Base-by-base conservation (phyloP, 805 yeast species). In the Kregervanrija fluxuum region DNA sequence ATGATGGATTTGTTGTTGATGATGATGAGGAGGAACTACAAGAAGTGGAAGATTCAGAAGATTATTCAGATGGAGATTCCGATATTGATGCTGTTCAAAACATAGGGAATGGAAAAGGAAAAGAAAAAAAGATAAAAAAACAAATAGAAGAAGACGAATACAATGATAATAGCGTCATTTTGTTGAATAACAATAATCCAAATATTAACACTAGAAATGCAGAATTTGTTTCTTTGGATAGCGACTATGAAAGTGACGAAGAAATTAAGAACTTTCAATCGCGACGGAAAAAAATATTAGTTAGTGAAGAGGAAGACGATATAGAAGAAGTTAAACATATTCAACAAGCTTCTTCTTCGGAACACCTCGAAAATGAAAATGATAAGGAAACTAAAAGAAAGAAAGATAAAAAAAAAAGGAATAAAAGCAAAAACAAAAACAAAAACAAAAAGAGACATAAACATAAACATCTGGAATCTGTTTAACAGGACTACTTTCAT, bases 1-100 rank as follows among this genome's bases (percentile, higher is more conserved):
- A 48, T 43, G 49, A 46, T 35, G 48, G 54, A n/a, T 48, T 48
- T 30, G 48, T 46, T 5, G 52, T 46, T 1, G 44, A 41, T 17
- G 49, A 49, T 15, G 47, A 45, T n/a, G 51, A 48, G 5, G 47
- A 28, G 5, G 47, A 28, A 32, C 11, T 12, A 4, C 45, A 43
- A n/a, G 41, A 44, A 5, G 45, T 30, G 1, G 38, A n/a, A 3
- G 41, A 32, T 8, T 35, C 38, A 3, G 33, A 33, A 8, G 35
- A 36, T 11, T 11, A n/a, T 2, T 38, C 41, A 34, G 38, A 40
- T 28, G 35, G 30, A 11, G 37, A 33, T 8, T 28, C 5, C 33
- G 16, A 30, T 37, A 14, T 22, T 22, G 28, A 22, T 6, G 28
- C 6, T 13, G 12, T 5, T 9, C 13, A 30, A 31, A 17, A 36